Percentiles rank a stretch among this genome's conserved stretches.
phyloP scores from a whole-genome alignment of 163 green algal species.

The Scenedesmus sp. region DNA sequence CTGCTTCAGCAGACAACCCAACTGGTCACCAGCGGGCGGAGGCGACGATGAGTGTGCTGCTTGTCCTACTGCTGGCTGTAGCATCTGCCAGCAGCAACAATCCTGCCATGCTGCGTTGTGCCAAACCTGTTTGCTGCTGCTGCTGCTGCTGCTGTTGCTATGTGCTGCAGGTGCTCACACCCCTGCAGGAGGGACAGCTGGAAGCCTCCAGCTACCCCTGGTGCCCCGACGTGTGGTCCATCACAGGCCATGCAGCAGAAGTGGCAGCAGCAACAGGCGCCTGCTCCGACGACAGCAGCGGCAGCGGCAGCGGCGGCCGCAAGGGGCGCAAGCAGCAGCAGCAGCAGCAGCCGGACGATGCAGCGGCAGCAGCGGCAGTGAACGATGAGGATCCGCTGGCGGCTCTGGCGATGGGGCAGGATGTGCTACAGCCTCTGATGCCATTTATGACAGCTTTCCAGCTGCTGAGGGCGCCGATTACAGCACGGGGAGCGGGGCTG shows the following conservation, averaged over 20 bases:
- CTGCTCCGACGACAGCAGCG: not conserved
- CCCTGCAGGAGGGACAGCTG: conserved; percentile 46
- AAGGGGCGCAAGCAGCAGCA: conserved; percentile 3
- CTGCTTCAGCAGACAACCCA: too few relatives aligned
- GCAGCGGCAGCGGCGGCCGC: not conserved
- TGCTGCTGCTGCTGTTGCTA: not conserved
- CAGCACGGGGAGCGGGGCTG: conserved; percentile 34
- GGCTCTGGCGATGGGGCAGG: conserved; percentile 40
- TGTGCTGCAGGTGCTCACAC: conserved; percentile 34
- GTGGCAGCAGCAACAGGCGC: not conserved
- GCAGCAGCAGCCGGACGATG: not conserved
- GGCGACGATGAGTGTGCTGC: not conserved
- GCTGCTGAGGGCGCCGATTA: conserved; percentile 38
- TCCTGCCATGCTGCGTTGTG: not conserved
- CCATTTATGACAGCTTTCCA: conserved; percentile 52
- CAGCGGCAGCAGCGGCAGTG: not conserved
- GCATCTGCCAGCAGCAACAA: not conserved
- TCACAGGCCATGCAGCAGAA: conserved; percentile 18
- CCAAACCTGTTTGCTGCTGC: not conserved
- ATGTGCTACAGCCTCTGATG: conserved; percentile 53
- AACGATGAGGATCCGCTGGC: conserved; percentile 32
- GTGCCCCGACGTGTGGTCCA: conserved; percentile 50
- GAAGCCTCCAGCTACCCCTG: conserved; percentile 50
- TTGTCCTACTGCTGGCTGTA: not conserved
- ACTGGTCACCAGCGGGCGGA: not conserved